These are phyloP conservation scores for Chaetomium sp. DNA, from an alignment of 2,329 filamentous ascomycete species.

Conservation along the genomic window DNA sequence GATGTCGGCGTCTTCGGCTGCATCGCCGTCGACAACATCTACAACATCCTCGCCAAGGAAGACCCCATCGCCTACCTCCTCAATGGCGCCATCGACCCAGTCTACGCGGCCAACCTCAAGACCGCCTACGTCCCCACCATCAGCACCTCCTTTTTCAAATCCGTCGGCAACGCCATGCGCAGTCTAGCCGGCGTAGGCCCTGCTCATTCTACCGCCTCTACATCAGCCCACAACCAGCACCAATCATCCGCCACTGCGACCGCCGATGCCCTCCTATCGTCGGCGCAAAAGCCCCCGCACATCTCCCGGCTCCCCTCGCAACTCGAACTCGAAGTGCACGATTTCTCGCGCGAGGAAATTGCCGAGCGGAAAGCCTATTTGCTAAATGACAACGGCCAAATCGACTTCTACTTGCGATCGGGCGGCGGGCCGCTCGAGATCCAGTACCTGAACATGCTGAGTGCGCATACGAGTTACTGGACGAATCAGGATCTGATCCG, in stretches of 20 bases:
- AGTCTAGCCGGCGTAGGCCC: conserved; percentile 48
- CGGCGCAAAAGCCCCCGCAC: conserved; percentile 31
- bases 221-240: neutral
- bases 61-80: conserved; percentile 83
- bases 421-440: conserved; percentile 85
- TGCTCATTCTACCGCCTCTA: conserved; percentile 5
- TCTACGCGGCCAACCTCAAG: conserved; percentile 71
- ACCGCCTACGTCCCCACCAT: conserved; percentile 72
- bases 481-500: conserved; percentile 78
- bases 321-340: conserved; percentile 90
- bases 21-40: conserved; percentile 89
- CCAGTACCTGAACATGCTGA: conserved; percentile 95
- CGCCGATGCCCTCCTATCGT: neutral
- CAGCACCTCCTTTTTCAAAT: conserved; percentile 57
- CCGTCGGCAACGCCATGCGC: conserved; percentile 52
- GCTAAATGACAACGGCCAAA: conserved; percentile 93
- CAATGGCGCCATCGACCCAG: conserved; percentile 80
- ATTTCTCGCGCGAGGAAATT: conserved; percentile 87
- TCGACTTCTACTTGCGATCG: conserved; percentile 82
- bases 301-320: conserved; percentile 51
- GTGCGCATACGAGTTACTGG: conserved; percentile 95
- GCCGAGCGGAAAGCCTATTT: conserved; percentile 82
- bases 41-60: conserved; percentile 73
- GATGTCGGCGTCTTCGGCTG: conserved; percentile 78
- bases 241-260: neutral